phyloP scores from a whole-genome alignment of 2,329 filamentous ascomycete genomes.

The Penicillium sp. region DNA sequence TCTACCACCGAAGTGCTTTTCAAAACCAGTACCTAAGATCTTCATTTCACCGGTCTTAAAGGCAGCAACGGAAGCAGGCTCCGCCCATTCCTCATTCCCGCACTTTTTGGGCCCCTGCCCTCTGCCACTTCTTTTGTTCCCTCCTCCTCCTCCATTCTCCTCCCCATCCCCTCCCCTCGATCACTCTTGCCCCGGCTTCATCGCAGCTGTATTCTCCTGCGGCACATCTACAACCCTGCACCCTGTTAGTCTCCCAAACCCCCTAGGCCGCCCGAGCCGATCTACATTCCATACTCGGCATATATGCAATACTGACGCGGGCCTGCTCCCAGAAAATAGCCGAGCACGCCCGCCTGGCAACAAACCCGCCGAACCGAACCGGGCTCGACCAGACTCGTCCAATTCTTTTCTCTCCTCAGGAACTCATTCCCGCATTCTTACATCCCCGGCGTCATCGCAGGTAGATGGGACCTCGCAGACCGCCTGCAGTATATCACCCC shows the following conservation, averaged over 20 bases:
- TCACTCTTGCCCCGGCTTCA: slow-evolving; percentile 1
- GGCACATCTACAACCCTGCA: neutral
- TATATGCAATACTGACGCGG: slow-evolving; percentile 18
- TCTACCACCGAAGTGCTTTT: too few species aligned
- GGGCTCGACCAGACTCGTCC: neutral
- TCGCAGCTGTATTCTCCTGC: neutral
- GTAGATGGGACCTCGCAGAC: slow-evolving; percentile 12
- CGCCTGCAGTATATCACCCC: slow-evolving; percentile 2
- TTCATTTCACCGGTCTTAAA: too few species aligned
- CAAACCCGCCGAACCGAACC: neutral
- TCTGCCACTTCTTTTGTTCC: neutral
- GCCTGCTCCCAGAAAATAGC: slow-evolving; percentile 1
- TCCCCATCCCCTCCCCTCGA: slow-evolving; percentile 6
- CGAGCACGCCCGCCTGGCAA: slow-evolving; percentile 4
- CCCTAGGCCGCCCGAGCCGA: neutral
- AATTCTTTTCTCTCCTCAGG: neutral
- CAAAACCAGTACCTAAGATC: too few species aligned
- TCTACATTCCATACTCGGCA: neutral
- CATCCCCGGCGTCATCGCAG: neutral
- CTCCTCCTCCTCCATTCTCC: slow-evolving; percentile 4
- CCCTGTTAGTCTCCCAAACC: neutral
- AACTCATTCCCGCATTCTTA: neutral
- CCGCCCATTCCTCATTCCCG: slow-evolving; percentile 34
- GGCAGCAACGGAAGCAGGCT: too few species aligned
- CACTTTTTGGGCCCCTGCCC: slow-evolving; percentile 9